Base-by-base conservation (phyloP, 345 rosid species). In the Eucalyptus tenuipes region DNA sequence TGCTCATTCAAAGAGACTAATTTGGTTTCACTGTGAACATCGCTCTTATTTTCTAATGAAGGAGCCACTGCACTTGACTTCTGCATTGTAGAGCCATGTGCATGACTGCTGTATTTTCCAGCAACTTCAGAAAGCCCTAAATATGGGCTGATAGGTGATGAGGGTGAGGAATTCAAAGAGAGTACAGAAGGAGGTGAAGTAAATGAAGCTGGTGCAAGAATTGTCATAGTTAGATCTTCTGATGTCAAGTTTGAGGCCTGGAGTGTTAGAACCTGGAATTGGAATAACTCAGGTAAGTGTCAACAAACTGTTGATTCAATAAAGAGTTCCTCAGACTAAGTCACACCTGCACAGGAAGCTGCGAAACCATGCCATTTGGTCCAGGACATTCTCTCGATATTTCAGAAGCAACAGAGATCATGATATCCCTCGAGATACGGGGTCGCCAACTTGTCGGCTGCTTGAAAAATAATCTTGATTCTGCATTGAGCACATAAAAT, bases 221-320 rank as follows among this genome's bases (percentile, higher is more conserved):
- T 94, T 47, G 98, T 98, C 94, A 98, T 88, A 53, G 96, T 95
- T 53, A 98, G 94, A 94, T 98, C 99, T 91, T 97, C 94, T 16
- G 98, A 90, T 90, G 99, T 94, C 96, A 98, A 92, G 93, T 98
- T 98, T 49, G 99, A 96, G 79, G 99, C 99, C 93, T 94, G 98
- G 85, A 98, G 95, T 17, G 99, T 95, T 92, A 98, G 92, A 84
- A 96, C 96, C 99, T 98, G 97, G 90, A 86, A 90, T 89, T 88
- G 66, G 25, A 31, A 52, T 53, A 66, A 42, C 37, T 45, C 42
- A 61, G 53, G 57, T 66, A 87, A 44, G 85, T 71, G 48, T 64
- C 44, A 47, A 47, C 49, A 87, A 45, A 13, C 1, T 14, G 68
- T 45, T 22, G 66, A 27, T 66, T 6, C 31, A n/a, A 44, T 66